phyloP scores from a whole-genome alignment of 2,329 filamentous ascomycete genomes.

The Pseudocercospora vitis region DNA sequence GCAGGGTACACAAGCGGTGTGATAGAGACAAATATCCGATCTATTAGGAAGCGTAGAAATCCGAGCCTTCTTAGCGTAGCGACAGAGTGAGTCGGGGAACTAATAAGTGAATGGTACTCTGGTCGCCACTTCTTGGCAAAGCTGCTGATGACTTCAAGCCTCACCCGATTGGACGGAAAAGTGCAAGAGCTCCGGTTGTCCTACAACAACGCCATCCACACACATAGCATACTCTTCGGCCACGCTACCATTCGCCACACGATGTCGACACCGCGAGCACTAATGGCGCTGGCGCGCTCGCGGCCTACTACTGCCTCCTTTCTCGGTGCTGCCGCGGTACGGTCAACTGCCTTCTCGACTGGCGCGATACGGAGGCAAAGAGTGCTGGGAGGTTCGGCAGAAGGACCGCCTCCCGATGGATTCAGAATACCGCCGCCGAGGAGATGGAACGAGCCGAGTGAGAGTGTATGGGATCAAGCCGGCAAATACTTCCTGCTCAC shows the following conservation, averaged over 20 bases:
- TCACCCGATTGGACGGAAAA: too few species aligned
- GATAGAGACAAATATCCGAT: too few species aligned
- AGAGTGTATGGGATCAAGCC: constrained; percentile 75
- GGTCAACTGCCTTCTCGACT: constrained; percentile 62
- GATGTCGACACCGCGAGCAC: constrained; percentile 49
- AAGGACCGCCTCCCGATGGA: constrained; percentile 73
- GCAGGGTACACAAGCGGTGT: too few species aligned
- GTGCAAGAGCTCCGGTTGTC: too few species aligned
- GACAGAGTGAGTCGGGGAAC: too few species aligned
- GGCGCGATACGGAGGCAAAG: constrained; percentile 55
- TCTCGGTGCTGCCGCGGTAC: constrained; percentile 42
- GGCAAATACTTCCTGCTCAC: constrained; percentile 94
- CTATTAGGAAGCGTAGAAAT: too few species aligned
- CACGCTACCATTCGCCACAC: constrained; percentile 21
- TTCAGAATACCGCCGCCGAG: constrained; percentile 75
- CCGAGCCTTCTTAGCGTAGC: too few species aligned
- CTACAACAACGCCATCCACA: too few species aligned
- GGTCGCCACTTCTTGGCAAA: too few species aligned
- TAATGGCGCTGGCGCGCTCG: constrained; percentile 50
- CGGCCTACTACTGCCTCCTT: constrained; percentile 42
- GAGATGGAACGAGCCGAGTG: constrained; percentile 77
- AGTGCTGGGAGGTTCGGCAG: constrained; percentile 57
- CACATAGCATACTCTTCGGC: too few species aligned
- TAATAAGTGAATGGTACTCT: too few species aligned
- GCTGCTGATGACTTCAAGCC: too few species aligned